Evolutionary conservation across 108 stramenopile species (phyloP).

Genomic region (Fragilaria radians): DNA sequence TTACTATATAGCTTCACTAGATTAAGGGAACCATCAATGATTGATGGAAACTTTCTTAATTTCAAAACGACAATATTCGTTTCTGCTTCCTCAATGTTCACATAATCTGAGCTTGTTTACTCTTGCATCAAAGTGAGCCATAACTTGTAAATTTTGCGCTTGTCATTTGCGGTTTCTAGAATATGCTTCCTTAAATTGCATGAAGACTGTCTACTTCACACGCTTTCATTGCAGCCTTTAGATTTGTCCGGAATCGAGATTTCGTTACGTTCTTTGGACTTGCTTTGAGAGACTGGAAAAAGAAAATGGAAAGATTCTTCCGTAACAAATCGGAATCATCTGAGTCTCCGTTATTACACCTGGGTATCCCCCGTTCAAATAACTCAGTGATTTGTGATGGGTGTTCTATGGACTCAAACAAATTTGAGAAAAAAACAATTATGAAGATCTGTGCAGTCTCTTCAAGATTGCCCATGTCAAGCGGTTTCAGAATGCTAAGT

Average conservation of each 20-base stretch:
- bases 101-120: too few species aligned
- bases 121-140: too few species aligned
- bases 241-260: constrained; percentile 59
- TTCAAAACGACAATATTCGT: too few species aligned
- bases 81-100: too few species aligned
- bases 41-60: too few species aligned
- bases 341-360: constrained; percentile 5
- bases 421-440: constrained; percentile 54
- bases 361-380: constrained; percentile 29
- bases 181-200: too few species aligned
- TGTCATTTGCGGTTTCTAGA: too few species aligned
- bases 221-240: constrained; percentile 66
- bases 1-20: too few species aligned
- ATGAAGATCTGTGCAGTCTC: constrained; percentile 69
- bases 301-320: constrained; percentile 69
- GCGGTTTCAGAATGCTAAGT: constrained; percentile 68
- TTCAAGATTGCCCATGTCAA: constrained; percentile 65
- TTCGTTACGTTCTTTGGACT: constrained; percentile 81
- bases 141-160: background rate
- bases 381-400: constrained; percentile 34
- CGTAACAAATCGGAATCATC: constrained; percentile 34
- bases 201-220: constrained; percentile 33
- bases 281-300: constrained; percentile 69
- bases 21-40: too few species aligned
- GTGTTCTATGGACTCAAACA: constrained; percentile 61